phyloP scores from a whole-genome alignment of 495 filamentous ascomycete species.

The Aspergillus incahuasiensis region DNA sequence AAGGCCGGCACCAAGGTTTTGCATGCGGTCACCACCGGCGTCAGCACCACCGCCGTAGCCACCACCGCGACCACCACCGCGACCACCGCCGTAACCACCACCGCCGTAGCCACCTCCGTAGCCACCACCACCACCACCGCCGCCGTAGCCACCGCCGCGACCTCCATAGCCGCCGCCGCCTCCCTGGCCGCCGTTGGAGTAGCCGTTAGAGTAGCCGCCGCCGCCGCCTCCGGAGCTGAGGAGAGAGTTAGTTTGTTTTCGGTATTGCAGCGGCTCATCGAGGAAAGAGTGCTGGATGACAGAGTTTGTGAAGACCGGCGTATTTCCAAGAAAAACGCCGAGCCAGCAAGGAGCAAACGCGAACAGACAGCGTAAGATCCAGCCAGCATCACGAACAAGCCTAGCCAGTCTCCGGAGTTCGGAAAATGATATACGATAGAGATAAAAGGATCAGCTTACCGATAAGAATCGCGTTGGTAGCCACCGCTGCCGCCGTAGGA shows the following conservation, averaged over 20 bases:
- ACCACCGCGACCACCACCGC: constrained; percentile 49
- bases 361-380: neutral
- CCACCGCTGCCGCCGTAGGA: constrained; percentile 59
- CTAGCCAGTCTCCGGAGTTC: neutral
- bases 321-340: neutral
- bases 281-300: neutral
- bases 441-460: constrained; percentile 29
- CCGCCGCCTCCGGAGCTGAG: constrained; percentile 39
- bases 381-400: neutral
- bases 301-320: neutral
- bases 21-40: constrained; percentile 86
- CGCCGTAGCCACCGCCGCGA: constrained; percentile 31
- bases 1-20: constrained; percentile 76
- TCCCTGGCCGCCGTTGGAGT: constrained; percentile 27
- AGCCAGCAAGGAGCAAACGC: neutral
- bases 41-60: constrained; percentile 47
- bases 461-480: constrained; percentile 46
- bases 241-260: constrained; percentile 6
- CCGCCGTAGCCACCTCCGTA: constrained; percentile 49
- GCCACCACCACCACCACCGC: constrained; percentile 41
- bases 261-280: neutral
- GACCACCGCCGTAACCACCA: constrained; percentile 21
- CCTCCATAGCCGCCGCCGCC: constrained; percentile 13
- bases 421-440: neutral
- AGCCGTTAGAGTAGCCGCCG: constrained; percentile 51